Percentiles rank a stretch among this genome's conserved stretches.
phyloP scores from a whole-genome alignment of 129 eudicot species.

The Apium graveolens region DNA sequence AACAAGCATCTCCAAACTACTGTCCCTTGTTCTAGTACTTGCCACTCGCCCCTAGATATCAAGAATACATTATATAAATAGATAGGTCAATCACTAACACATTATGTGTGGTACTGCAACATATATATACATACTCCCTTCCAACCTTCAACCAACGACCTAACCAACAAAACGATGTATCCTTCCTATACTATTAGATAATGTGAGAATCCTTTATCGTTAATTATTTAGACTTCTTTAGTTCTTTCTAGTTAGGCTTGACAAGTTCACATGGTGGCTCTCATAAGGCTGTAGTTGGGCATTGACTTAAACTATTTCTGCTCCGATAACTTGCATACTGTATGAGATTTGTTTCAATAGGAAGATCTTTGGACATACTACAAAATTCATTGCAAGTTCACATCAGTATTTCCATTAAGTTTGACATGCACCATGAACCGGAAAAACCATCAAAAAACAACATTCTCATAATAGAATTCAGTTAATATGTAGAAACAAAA shows the following conservation, averaged over 20 bases:
- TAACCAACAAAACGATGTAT: not conserved
- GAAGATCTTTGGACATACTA: not conserved
- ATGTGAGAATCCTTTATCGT: not conserved
- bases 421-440: not conserved
- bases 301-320: not conserved
- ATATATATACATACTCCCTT: not conserved
- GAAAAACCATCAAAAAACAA: too few relatives aligned
- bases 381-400: not conserved
- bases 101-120: not conserved
- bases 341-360: not conserved
- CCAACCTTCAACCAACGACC: not conserved
- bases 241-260: not conserved
- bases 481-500: not conserved
- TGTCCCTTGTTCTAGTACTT: slow-evolving; percentile 79
- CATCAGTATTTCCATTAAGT: not conserved
- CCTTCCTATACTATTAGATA: not conserved
- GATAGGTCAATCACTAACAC: not conserved
- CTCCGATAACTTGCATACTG: not conserved
- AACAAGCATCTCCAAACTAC: slow-evolving; percentile 77
- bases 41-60: slow-evolving; percentile 72
- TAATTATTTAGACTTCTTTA: not conserved
- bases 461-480: not conserved
- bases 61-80: not conserved
- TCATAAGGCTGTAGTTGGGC: not conserved
- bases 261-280: not conserved